These are phyloP conservation scores for Gracilaria gracilis DNA, from an alignment of 23 red algal genomes.

Conservation along the genomic window DNA sequence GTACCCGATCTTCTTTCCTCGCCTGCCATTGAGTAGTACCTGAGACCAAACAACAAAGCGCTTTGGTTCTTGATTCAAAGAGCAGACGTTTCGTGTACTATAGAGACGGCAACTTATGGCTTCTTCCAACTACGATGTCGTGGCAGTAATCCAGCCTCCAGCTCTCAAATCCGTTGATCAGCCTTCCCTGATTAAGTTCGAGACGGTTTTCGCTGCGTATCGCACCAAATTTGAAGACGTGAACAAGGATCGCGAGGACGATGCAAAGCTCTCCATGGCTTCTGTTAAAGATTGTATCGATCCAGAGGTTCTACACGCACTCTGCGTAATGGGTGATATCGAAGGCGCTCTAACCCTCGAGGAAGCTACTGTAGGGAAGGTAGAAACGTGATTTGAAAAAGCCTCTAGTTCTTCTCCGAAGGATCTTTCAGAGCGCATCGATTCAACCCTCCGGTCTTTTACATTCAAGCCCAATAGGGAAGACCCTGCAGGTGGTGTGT, in stretches of 20 bases:
- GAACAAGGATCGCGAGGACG: neutral
- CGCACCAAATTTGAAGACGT: conserved; percentile 5
- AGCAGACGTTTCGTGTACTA: no score
- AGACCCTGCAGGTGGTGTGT: conserved; percentile 3
- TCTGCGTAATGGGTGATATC: conserved; percentile 59
- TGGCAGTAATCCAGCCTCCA: conserved; percentile 30
- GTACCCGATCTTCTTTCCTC: no score
- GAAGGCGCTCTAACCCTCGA: conserved; percentile 26
- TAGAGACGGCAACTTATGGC: no score
- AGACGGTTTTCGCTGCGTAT: conserved; percentile 12
- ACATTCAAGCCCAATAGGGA: neutral
- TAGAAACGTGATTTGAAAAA: no score
- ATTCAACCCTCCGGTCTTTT: neutral
- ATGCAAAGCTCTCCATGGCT: neutral
- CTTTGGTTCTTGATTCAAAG: no score
- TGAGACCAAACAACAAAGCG: no score
- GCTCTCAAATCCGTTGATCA: conserved; percentile 25
- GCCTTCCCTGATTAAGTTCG: conserved; percentile 42
- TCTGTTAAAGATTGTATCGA: no score
- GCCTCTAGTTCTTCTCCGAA: no score
- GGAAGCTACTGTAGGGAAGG: no score
- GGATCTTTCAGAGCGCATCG: conserved; percentile 22
- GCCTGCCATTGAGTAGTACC: no score
- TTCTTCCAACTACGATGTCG: conserved; percentile 25
- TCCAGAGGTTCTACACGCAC: neutral